Conservation (phyloP, 2,329 filamentous ascomycete species). For the Metarhizium album region DNA sequence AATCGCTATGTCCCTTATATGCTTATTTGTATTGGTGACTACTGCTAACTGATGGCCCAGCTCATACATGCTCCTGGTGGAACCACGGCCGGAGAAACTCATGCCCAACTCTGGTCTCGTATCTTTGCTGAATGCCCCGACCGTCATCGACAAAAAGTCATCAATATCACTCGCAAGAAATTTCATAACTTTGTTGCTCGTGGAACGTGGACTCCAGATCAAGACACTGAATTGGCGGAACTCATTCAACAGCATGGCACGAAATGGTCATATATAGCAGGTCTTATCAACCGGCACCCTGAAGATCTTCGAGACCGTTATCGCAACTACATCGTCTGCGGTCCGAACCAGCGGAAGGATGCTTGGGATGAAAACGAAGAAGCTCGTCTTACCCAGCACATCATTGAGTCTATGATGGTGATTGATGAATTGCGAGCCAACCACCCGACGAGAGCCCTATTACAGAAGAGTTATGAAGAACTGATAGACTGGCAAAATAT, state of each 20-base stretch:
- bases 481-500: slow-evolving; percentile 57
- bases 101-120: slow-evolving; percentile 37
- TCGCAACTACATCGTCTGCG: slow-evolving; percentile 54
- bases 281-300: slow-evolving; percentile 51
- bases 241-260: slow-evolving; percentile 27
- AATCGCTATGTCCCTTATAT: slow-evolving; percentile 16
- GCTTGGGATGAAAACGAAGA: slow-evolving; percentile 55
- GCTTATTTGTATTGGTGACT: slow-evolving; percentile 8
- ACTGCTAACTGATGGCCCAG: slow-evolving; percentile 10
- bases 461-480: slow-evolving; percentile 34
- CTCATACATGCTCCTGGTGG: slow-evolving; percentile 27
- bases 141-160: slow-evolving; percentile 41
- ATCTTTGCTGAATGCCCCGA: slow-evolving; percentile 38
- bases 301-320: slow-evolving; percentile 61
- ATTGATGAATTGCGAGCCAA: slow-evolving; percentile 31
- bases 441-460: slow-evolving; percentile 19
- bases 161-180: slow-evolving; percentile 46
- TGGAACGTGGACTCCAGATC: slow-evolving; percentile 31
- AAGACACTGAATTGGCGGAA: slow-evolving; percentile 24
- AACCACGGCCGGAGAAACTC: slow-evolving; percentile 23
- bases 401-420: slow-evolving; percentile 39
- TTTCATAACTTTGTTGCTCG: slow-evolving; percentile 55
- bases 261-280: slow-evolving; percentile 52
- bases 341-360: slow-evolving; percentile 38
- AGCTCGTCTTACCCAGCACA: slow-evolving; percentile 35